These are phyloP conservation scores for Berkeleyomyces basicola DNA, from an alignment of 2,329 filamentous ascomycete species.

Conservation along the genomic window DNA sequence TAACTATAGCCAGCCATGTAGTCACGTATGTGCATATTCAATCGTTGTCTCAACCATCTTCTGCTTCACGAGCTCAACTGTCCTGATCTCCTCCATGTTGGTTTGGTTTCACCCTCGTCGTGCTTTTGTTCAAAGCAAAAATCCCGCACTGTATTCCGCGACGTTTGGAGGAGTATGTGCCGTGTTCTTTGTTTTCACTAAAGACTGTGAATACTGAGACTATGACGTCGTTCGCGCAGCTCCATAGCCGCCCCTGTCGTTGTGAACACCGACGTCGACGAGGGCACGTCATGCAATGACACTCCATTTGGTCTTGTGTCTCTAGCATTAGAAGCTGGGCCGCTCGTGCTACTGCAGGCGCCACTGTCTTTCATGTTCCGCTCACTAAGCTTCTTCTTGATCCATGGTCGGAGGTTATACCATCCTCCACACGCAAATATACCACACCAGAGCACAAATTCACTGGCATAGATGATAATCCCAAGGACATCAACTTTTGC, in stretches of 20 bases:
- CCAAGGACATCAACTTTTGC: slow-evolving; percentile 41
- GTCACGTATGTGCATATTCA: too few species aligned
- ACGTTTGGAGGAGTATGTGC: too few species aligned
- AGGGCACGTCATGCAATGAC: slow-evolving; percentile 32
- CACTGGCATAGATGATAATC: slow-evolving; percentile 49
- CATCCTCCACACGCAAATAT: slow-evolving; percentile 49
- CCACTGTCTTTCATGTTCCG: slow-evolving; percentile 11
- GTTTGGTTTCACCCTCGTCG: too few species aligned
- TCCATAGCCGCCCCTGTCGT: slow-evolving; percentile 22
- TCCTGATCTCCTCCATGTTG: too few species aligned
- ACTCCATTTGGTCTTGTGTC: slow-evolving; percentile 16
- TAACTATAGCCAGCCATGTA: too few species aligned
- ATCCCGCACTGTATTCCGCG: too few species aligned
- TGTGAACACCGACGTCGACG: slow-evolving; percentile 47
- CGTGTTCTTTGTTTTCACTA: not conserved
- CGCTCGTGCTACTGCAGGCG: not conserved
- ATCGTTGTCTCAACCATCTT: too few species aligned
- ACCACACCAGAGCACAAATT: slow-evolving; percentile 50
- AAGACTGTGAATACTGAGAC: not conserved
- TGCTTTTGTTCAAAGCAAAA: too few species aligned
- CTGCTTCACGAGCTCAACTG: too few species aligned
- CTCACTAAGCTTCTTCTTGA: slow-evolving; percentile 22
- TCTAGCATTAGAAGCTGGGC: not conserved
- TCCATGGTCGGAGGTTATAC: slow-evolving; percentile 46
- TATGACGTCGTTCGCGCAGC: slow-evolving; percentile 6